Percentiles rank a stretch among this genome's conserved stretches.
These are phyloP conservation scores for Trametes cinnabarina DNA, from an alignment of 768 basidiomycete genomes.

Conservation along the genomic window DNA sequence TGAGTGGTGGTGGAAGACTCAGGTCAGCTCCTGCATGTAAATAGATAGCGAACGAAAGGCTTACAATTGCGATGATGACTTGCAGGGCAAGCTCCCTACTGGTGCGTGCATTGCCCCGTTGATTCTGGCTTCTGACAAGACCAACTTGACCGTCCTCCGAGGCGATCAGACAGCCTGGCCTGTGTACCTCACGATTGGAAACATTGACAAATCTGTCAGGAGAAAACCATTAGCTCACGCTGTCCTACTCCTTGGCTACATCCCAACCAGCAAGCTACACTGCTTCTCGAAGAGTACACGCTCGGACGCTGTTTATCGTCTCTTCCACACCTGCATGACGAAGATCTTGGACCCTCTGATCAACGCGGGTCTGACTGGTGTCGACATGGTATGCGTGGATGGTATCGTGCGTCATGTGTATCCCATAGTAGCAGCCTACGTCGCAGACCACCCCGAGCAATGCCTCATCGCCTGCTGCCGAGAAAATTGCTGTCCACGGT, in stretches of 20 bases:
- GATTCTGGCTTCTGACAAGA: slow-evolving; percentile 48
- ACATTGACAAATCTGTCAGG: slow-evolving; percentile 24
- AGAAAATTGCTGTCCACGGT: slow-evolving; percentile 28
- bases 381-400: slow-evolving; percentile 38
- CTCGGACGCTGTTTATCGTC: slow-evolving; percentile 22
- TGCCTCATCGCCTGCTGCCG: slow-evolving; percentile 32
- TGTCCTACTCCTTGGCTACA: slow-evolving; percentile 26
- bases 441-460: slow-evolving; percentile 47
- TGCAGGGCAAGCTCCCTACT: not conserved
- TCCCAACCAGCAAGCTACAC: slow-evolving; percentile 29
- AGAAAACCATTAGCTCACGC: slow-evolving; percentile 18
- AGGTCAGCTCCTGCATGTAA: slow-evolving; percentile 35
- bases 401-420: slow-evolving; percentile 30
- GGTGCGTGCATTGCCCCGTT: slow-evolving; percentile 35
- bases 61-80: not conserved
- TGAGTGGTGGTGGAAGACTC: slow-evolving; percentile 33
- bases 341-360: slow-evolving; percentile 33
- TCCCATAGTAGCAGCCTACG: slow-evolving; percentile 41
- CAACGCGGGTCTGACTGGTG: slow-evolving; percentile 31
- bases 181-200: slow-evolving; percentile 33
- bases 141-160: slow-evolving; percentile 38
- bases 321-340: slow-evolving; percentile 40
- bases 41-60: not conserved
- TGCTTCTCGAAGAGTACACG: slow-evolving; percentile 16
- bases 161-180: slow-evolving; percentile 37